Evolutionary conservation across 768 basidiomycete genomes (phyloP).

Genomic region (Fomitopsis serialis): DNA sequence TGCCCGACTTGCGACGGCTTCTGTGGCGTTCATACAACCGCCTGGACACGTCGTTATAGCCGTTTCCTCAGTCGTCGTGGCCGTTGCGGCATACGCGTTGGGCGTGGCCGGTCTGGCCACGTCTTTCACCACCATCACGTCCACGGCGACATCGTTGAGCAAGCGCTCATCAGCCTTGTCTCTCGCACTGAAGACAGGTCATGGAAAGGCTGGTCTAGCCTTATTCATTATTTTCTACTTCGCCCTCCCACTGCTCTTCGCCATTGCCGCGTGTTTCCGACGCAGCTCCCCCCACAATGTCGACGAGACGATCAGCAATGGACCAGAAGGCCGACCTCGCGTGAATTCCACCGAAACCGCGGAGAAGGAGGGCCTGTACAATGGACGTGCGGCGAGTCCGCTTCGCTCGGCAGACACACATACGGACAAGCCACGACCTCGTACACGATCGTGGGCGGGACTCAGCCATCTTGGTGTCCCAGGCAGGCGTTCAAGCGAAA

Average conservation of each 20-base stretch:
- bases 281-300: not conserved
- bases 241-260: constrained; percentile 37
- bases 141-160: constrained; percentile 16
- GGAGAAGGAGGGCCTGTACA: constrained; percentile 32
- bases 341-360: constrained; percentile 34
- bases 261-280: constrained; percentile 22
- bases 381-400: constrained; percentile 23
- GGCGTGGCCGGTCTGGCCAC: constrained; percentile 60
- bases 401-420: constrained; percentile 21
- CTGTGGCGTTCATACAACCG: constrained; percentile 20
- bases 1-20: constrained; percentile 36
- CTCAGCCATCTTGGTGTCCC: constrained; percentile 31
- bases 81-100: constrained; percentile 46
- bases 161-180: constrained; percentile 30
- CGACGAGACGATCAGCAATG: constrained; percentile 1
- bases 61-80: constrained; percentile 33
- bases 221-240: constrained; percentile 61
- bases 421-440: constrained; percentile 21
- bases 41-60: constrained; percentile 21
- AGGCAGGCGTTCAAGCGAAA: constrained; percentile 36
- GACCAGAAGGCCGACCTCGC: constrained; percentile 16
- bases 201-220: constrained; percentile 60
- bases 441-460: constrained; percentile 34
- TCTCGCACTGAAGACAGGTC: constrained; percentile 46
- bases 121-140: constrained; percentile 53